A percentile compares a stretch with the other conserved stretches of the same genome.
These are phyloP conservation scores for Chamaenerion angustifolium DNA, from an alignment of 345 rosid species.

Conservation along the genomic window DNA sequence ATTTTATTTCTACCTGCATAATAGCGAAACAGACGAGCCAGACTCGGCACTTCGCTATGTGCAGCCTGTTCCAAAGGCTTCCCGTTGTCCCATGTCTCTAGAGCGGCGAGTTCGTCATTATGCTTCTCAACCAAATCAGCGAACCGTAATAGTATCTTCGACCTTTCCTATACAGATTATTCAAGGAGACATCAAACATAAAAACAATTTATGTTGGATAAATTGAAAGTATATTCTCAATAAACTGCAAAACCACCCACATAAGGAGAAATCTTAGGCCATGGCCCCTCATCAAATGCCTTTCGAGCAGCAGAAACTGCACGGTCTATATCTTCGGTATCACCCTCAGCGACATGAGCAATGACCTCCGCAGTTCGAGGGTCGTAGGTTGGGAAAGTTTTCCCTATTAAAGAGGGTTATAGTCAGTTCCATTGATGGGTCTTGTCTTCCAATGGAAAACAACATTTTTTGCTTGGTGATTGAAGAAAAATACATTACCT, in stretches of 20 bases:
- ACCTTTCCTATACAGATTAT: slow-evolving; percentile 67
- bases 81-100: slow-evolving; percentile 95
- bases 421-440: not conserved
- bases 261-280: slow-evolving; percentile 62
- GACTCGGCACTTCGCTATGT: slow-evolving; percentile 48
- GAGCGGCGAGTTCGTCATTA: slow-evolving; percentile 65
- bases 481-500: slow-evolving; percentile 23
- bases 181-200: not conserved
- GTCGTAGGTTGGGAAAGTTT: slow-evolving; percentile 47
- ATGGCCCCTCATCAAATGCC: slow-evolving; percentile 71
- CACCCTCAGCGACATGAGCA: slow-evolving; percentile 59
- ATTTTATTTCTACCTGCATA: slow-evolving; percentile 74
- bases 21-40: slow-evolving; percentile 65
- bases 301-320: slow-evolving; percentile 69
- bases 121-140: slow-evolving; percentile 91
- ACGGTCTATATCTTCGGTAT: slow-evolving; percentile 45
- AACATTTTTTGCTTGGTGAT: not conserved
- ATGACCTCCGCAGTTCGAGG: slow-evolving; percentile 64
- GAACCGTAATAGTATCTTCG: slow-evolving; percentile 45
- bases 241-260: slow-evolving; percentile 14
- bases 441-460: no score
- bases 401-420: slow-evolving; percentile 20
- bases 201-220: not conserved
- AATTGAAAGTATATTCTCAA: not conserved
- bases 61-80: slow-evolving; percentile 67